Conservation (phyloP, 257 asterid species). For the Nicotiana tomentosiformis region DNA sequence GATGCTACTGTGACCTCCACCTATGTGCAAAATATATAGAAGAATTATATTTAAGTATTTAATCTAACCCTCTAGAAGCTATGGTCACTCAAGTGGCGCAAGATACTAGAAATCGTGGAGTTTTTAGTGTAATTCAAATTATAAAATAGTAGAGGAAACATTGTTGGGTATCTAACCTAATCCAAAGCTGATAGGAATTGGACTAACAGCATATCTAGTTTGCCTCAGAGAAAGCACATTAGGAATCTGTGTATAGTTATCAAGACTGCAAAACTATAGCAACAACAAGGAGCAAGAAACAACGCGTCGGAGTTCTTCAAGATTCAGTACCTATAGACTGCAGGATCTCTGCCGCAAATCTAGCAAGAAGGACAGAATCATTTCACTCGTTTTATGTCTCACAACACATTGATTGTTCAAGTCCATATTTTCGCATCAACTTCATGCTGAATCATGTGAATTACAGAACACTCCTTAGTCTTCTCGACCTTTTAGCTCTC, state of each 20-base stretch:
- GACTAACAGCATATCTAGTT: background rate
- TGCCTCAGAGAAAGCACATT: background rate
- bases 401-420: background rate
- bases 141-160: background rate
- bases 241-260: background rate
- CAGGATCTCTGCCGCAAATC: too few species aligned
- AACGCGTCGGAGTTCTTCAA: background rate
- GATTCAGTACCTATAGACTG: background rate
- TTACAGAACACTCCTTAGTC: background rate
- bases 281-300: background rate
- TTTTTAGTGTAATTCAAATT: background rate
- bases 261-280: background rate
- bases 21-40: conserved; percentile 33
- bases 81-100: background rate
- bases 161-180: background rate
- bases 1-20: conserved; percentile 35
- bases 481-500: background rate
- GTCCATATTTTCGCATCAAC: background rate
- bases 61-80: background rate
- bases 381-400: background rate
- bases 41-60: conserved; percentile 14
- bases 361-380: background rate
- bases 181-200: background rate
- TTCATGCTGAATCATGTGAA: background rate
- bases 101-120: background rate